These are phyloP conservation scores for Sechiopsis laciniata DNA, from an alignment of 306 rosid species.

Conservation along the genomic window DNA sequence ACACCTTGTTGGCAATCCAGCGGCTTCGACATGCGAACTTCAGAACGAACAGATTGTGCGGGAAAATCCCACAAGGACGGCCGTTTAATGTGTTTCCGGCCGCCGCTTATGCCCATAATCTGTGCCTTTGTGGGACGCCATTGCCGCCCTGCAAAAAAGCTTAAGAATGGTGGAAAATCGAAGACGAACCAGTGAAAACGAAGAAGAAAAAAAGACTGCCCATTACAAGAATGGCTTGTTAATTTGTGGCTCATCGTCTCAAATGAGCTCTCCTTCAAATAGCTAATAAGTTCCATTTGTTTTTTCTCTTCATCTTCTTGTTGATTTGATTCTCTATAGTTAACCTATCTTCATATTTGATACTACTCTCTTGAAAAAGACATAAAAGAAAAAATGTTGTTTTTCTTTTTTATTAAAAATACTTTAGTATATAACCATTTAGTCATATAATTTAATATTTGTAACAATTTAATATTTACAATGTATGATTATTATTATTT, in stretches of 20 bases:
- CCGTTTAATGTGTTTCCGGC: slow-evolving; percentile 74
- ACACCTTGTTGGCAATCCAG: slow-evolving; percentile 58
- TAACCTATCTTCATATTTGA: not conserved
- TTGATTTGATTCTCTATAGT: slow-evolving; percentile 7
- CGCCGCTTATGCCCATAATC: slow-evolving; percentile 78
- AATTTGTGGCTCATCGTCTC: slow-evolving; percentile 13
- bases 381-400: not conserved
- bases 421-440: too few species aligned
- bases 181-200: not conserved
- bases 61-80: slow-evolving; percentile 83
- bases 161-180: not conserved
- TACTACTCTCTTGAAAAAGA: too few species aligned
- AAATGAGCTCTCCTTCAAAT: slow-evolving; percentile 2
- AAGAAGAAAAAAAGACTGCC: not conserved
- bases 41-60: slow-evolving; percentile 85
- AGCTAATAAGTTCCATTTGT: not conserved
- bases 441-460: too few species aligned
- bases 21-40: slow-evolving; percentile 67
- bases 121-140: slow-evolving; percentile 85
- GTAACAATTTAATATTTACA: too few species aligned
- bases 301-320: not conserved
- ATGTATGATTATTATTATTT: too few species aligned
- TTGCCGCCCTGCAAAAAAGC: slow-evolving; percentile 62
- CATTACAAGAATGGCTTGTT: not conserved
- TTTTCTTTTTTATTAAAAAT: not conserved